Percentiles rank a stretch among this genome's conserved stretches.
These are phyloP conservation scores for Gnetum montanum DNA, from an alignment of 75 land plant genomes.

Conservation along the genomic window DNA sequence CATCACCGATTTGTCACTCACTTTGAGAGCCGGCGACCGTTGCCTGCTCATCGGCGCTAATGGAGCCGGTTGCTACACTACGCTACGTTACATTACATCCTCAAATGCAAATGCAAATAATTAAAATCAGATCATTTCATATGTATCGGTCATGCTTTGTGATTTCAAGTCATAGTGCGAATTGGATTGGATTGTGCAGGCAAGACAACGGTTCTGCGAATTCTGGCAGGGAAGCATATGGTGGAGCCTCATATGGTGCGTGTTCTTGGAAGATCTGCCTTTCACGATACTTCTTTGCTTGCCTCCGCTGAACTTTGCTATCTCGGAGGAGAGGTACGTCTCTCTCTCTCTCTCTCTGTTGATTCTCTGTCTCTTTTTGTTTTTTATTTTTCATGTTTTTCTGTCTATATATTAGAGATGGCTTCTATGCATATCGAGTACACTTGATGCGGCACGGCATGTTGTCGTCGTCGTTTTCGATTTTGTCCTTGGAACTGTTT, in stretches of 20 bases:
- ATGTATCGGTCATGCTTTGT: too few relatives aligned
- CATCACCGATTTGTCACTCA: slow-evolving; percentile 63
- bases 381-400: too few relatives aligned
- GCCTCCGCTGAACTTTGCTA: slow-evolving; percentile 77
- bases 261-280: slow-evolving; percentile 85
- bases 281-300: slow-evolving; percentile 82
- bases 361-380: too few relatives aligned
- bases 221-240: slow-evolving; percentile 96
- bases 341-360: neutral
- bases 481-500: too few relatives aligned
- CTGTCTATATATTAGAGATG: too few relatives aligned
- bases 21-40: slow-evolving; percentile 71
- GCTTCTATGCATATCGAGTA: neutral
- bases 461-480: too few relatives aligned
- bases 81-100: neutral
- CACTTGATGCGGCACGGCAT: too few relatives aligned
- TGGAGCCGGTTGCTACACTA: slow-evolving; percentile 97
- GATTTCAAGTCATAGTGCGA: too few relatives aligned
- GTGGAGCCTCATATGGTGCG: slow-evolving; percentile 87
- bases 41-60: slow-evolving; percentile 97
- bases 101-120: too few relatives aligned
- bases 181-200: too few relatives aligned
- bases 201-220: slow-evolving; percentile 85
- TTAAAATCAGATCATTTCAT: too few relatives aligned
- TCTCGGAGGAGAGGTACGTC: slow-evolving; percentile 86